Conservation (phyloP, 2,329 filamentous ascomycete species). For the Pseudogymnoascus verrucosus region DNA sequence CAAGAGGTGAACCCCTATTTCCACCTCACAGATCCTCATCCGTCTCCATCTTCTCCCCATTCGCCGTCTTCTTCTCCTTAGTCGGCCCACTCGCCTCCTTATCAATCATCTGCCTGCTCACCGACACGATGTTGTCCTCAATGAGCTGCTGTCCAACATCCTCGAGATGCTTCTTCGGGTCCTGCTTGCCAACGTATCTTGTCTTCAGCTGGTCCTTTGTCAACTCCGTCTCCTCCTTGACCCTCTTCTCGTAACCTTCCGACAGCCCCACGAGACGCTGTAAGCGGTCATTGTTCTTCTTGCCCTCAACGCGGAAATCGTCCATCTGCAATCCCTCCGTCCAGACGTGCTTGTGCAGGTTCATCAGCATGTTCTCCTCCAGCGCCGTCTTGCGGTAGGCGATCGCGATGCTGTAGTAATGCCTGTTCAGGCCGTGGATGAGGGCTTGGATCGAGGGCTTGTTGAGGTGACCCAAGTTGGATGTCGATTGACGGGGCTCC, state of each 20-base stretch:
- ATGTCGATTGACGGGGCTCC: conserved; percentile 94
- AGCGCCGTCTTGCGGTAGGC: conserved; percentile 96
- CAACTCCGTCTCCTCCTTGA: conserved; percentile 96
- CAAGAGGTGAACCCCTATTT: not conserved
- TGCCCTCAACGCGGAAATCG: conserved; percentile 79
- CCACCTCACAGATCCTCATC: conserved; percentile 41
- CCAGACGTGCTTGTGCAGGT: conserved; percentile 98
- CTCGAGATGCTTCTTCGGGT: conserved; percentile 98
- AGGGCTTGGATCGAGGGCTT: conserved; percentile 99
- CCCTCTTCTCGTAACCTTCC: conserved; percentile 96
- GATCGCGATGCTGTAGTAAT: conserved; percentile 99
- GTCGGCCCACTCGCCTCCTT: conserved; percentile 92
- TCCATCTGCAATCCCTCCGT: conserved; percentile 96
- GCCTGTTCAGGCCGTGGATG: conserved; percentile 93
- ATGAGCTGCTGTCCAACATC: conserved; percentile 94
- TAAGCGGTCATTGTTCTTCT: conserved; percentile 79
- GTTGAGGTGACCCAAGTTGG: conserved; percentile 94
- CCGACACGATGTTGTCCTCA: conserved; percentile 97
- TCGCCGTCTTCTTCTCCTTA: conserved; percentile 46
- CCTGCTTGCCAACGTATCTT: conserved; percentile 95
- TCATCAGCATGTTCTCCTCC: conserved; percentile 99
- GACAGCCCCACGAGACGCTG: conserved; percentile 81
- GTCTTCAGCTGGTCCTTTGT: conserved; percentile 98
- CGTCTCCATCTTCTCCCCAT: conserved; percentile 59
- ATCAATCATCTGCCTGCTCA: conserved; percentile 99